These are phyloP conservation scores for Colletotrichum plurivorum DNA, from an alignment of 2,329 filamentous ascomycete species.

Conservation along the genomic window DNA sequence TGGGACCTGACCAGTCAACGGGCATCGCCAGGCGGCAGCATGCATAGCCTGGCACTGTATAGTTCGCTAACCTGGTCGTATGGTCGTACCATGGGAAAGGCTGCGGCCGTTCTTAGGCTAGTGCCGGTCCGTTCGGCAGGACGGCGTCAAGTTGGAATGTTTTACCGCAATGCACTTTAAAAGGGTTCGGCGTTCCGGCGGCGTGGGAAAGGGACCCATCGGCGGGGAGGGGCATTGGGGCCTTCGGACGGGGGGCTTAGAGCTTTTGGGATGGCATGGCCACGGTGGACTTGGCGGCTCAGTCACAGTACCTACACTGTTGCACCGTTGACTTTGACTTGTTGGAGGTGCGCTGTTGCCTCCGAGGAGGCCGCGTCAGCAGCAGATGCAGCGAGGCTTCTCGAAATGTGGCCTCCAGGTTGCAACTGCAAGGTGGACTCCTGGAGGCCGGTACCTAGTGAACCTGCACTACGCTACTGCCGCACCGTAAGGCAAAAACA, in stretches of 20 bases:
- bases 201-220: slow-evolving; percentile 27
- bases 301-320: slow-evolving; percentile 9
- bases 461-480: no score
- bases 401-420: not conserved
- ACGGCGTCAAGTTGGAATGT: slow-evolving; percentile 25
- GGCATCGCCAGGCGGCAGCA: slow-evolving; percentile 18
- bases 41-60: slow-evolving; percentile 31
- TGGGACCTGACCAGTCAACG: slow-evolving; percentile 19
- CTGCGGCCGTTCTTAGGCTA: slow-evolving; percentile 27
- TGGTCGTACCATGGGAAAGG: slow-evolving; percentile 6
- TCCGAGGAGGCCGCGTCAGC: slow-evolving; percentile 36
- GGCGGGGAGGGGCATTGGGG: slow-evolving; percentile 9
- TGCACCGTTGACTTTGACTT: no score
- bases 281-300: slow-evolving; percentile 14
- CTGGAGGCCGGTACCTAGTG: no score
- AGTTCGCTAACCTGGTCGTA: slow-evolving; percentile 7
- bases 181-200: slow-evolving; percentile 32
- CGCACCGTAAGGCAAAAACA: not conserved
- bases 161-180: slow-evolving; percentile 5
- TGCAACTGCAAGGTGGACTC: not conserved
- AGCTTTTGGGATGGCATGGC: slow-evolving; percentile 6
- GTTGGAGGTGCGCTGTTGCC: slow-evolving; percentile 31
- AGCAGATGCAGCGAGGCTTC: slow-evolving; percentile 26
- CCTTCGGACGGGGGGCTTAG: slow-evolving; percentile 14
- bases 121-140: slow-evolving; percentile 24